Base-by-base conservation (phyloP, 176 grass and related monocot species). In the Coix lacrymajobi region DNA sequence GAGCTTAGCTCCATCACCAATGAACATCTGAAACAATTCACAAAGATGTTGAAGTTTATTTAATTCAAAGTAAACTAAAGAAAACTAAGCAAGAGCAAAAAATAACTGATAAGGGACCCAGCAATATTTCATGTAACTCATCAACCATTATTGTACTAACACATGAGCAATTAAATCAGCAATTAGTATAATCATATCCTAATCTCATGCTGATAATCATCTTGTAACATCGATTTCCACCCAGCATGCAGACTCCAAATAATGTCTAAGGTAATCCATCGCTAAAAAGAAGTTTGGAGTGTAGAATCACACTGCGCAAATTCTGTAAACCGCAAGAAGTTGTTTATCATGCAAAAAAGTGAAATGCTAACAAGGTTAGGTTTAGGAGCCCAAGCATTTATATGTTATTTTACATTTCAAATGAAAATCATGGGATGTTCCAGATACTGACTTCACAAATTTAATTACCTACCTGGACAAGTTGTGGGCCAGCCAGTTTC, bases 401-500 rank as follows among this genome's bases (percentile, higher is more conserved):
- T 71, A 70, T 26, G n/a, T 8, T 70, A 69, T 14, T 66, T 41
- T n/a, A 25, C n/a, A 71, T 43, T 44, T 12, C 1, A 28, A 71
- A 29, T 17, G 4, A 16, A 45, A 19, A 17, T 1, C n/a, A 15
- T 5, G 0, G 13, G 40, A 46, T 30, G 26, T 19, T 31, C 41
- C 39, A 44, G 69, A 29, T 4, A 26, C 9, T 45, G 24, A 45
- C 30, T 29, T 73, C 70, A 73, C 43, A 49, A 2, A 26, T 45
- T 71, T 44, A 29, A 26, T 29, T 31, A 62, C 81, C 86, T 64
- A 98, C 96, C 89, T 98, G 93, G 12, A 93, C 93, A 45, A 98
- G 83, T 49, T 98, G 96, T 19, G 96, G 93, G 1, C 96, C 93
- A 43, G 96, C 93, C 20, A 98, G 76, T 81, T 98, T 95, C 66